Percentiles rank a stretch among this genome's conserved stretches.
Evolutionary conservation across 2,329 filamentous ascomycete species (phyloP).

Genomic region (Fusarium equiseti): DNA sequence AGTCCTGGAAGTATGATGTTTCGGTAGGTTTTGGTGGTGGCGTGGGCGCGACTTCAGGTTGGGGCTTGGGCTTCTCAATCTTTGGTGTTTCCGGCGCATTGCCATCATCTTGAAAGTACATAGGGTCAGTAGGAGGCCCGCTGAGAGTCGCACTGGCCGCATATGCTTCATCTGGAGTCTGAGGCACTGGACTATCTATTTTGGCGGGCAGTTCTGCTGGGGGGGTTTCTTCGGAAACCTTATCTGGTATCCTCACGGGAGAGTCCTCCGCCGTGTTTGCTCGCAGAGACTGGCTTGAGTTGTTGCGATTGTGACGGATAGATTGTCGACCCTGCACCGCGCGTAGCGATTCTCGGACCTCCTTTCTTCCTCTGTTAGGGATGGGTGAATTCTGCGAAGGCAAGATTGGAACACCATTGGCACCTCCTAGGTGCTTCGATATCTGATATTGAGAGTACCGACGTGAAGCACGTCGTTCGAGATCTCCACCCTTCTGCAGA

Average conservation of each 20-base stretch:
- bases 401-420: conserved; percentile 87
- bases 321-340: conserved; percentile 69
- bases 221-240: conserved; percentile 72
- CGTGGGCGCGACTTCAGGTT: conserved; percentile 45
- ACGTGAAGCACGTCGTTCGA: conserved; percentile 91
- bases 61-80: conserved; percentile 39
- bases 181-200: conserved; percentile 55
- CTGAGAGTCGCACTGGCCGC: conserved; percentile 69
- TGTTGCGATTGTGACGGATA: conserved; percentile 62
- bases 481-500: conserved; percentile 88
- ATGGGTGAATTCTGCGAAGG: conserved; percentile 85
- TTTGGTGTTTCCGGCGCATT: conserved; percentile 34
- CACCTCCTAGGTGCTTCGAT: conserved; percentile 87
- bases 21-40: conserved; percentile 59
- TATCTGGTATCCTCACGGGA: conserved; percentile 68
- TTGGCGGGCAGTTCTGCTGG: conserved; percentile 41
- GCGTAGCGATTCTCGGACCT: conserved; percentile 86
- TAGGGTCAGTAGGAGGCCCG: conserved; percentile 65
- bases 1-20: conserved; percentile 68
- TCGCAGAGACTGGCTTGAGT: conserved; percentile 59
- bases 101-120: conserved; percentile 46
- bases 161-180: conserved; percentile 76
- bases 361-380: conserved; percentile 83
- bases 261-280: conserved; percentile 64
- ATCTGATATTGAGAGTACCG: conserved; percentile 98